A percentile compares a stretch with the other conserved stretches of the same genome.
These are phyloP conservation scores for Peterozyma xylosa DNA, from an alignment of 805 yeast species.

Conservation along the genomic window DNA sequence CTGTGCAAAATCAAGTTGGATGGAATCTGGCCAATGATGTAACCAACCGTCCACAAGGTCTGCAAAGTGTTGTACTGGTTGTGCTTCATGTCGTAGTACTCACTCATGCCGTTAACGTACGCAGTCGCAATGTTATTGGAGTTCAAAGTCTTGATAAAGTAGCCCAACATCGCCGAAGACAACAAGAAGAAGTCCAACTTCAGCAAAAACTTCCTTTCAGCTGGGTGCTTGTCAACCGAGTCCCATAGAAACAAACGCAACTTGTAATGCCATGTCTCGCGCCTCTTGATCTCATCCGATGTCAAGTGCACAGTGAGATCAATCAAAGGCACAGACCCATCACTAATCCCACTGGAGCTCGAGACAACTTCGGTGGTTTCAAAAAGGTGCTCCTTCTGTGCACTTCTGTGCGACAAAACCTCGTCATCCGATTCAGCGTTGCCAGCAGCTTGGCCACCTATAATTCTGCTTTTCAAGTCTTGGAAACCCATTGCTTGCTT, in stretches of 20 bases:
- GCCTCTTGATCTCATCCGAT: neutral
- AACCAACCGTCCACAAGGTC: slow-evolving; percentile 42
- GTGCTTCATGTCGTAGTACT: slow-evolving; percentile 29
- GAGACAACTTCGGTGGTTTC: no score
- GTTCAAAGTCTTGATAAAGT: slow-evolving; percentile 36
- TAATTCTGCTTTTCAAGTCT: no score
- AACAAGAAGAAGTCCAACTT: slow-evolving; percentile 31
- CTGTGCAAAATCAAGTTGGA: slow-evolving; percentile 34
- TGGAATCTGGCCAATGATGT: slow-evolving; percentile 44
- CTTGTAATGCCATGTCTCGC: slow-evolving; percentile 1
- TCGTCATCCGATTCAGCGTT: no score
- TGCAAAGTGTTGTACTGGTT: slow-evolving; percentile 36
- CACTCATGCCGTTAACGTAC: slow-evolving; percentile 39
- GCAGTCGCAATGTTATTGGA: slow-evolving; percentile 36
- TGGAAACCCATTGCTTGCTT: no score
- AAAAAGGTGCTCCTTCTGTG: no score
- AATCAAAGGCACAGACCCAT: neutral
- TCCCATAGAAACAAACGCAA: slow-evolving; percentile 18
- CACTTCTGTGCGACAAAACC: no score
- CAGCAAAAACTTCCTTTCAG: slow-evolving; percentile 24
- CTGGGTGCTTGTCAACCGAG: slow-evolving; percentile 25
- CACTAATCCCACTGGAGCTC: neutral
- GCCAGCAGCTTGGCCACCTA: no score
- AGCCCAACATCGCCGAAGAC: slow-evolving; percentile 34
- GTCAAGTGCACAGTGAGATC: slow-evolving; percentile 1